A percentile compares a stretch with the other conserved stretches of the same genome.
phyloP scores from a whole-genome alignment of 306 rosid species.

The Rosa rugosa region DNA sequence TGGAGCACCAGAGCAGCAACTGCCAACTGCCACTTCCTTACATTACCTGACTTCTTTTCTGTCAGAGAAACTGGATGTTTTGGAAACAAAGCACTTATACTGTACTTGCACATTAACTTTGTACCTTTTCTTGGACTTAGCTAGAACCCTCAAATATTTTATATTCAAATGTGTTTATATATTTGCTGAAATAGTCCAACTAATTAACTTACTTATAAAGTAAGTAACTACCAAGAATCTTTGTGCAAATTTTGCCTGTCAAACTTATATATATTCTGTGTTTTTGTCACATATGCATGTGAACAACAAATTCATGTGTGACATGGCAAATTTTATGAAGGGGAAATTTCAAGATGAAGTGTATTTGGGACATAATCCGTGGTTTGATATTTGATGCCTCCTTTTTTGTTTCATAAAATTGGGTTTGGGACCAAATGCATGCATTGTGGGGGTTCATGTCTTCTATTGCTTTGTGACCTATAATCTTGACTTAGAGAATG shows the following conservation, averaged over 20 bases:
- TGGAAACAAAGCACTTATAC: neutral
- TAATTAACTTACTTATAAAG: neutral
- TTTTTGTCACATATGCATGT: neutral
- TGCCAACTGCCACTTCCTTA: neutral
- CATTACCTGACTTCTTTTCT: neutral
- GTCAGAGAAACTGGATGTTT: conserved; percentile 3
- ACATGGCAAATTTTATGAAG: neutral
- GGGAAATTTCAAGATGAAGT: neutral
- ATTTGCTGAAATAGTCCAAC: neutral
- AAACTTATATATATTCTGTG: neutral
- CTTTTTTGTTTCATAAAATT: neutral
- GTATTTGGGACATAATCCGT: conserved; percentile 36
- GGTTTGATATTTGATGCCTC: neutral
- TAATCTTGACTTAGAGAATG: neutral
- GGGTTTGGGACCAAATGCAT: neutral
- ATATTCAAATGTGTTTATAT: neutral
- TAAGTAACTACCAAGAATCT: neutral
- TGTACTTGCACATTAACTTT: conserved; percentile 4
- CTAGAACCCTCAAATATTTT: neutral
- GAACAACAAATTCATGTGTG: conserved; percentile 16
- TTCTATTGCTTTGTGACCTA: neutral
- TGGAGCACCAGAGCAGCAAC: neutral
- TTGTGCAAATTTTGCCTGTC: neutral
- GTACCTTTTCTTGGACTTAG: neutral
- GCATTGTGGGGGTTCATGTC: neutral